These are phyloP conservation scores for Penicillium steckii DNA, from an alignment of 495 filamentous ascomycete species.

Conservation along the genomic window DNA sequence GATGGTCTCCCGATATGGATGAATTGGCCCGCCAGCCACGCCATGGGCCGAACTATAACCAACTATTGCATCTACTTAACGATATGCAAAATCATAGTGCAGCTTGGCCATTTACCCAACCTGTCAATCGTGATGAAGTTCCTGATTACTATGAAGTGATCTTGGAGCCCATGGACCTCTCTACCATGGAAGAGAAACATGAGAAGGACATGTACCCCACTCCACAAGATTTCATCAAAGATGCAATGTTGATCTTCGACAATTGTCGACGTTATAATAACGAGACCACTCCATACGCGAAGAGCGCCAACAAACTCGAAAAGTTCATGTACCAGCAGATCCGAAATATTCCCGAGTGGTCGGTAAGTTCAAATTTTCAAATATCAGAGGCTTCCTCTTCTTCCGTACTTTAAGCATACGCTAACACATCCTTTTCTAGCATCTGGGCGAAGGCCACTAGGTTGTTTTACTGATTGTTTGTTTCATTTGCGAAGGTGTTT, in stretches of 20 bases:
- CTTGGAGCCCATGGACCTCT: constrained; percentile 95
- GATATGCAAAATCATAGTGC: constrained; percentile 90
- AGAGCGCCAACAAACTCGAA: constrained; percentile 92
- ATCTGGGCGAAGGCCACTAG: constrained; percentile 49
- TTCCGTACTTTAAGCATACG: background rate
- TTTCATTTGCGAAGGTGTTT: constrained; percentile 16
- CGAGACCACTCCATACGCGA: constrained; percentile 91
- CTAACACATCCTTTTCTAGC: constrained; percentile 31
- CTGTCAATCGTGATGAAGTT: constrained; percentile 93
- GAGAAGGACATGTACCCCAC: constrained; percentile 90
- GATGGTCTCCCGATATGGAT: constrained; percentile 98
- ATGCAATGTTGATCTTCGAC: constrained; percentile 88
- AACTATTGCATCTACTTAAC: constrained; percentile 87
- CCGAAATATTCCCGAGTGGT: constrained; percentile 94
- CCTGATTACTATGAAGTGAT: constrained; percentile 98
- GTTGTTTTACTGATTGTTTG: background rate
- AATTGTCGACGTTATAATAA: constrained; percentile 97
- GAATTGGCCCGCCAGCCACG: constrained; percentile 94
- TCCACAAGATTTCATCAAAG: constrained; percentile 90
- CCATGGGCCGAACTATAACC: constrained; percentile 94
- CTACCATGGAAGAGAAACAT: constrained; percentile 93
- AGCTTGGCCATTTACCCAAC: constrained; percentile 91
- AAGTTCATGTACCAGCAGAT: constrained; percentile 97
- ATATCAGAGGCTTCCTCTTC: background rate
- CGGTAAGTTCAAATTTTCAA: constrained; percentile 48